Conservation (phyloP, 2,329 filamentous ascomycete species). For the Pseudopyrenochaeta lycopersici region DNA sequence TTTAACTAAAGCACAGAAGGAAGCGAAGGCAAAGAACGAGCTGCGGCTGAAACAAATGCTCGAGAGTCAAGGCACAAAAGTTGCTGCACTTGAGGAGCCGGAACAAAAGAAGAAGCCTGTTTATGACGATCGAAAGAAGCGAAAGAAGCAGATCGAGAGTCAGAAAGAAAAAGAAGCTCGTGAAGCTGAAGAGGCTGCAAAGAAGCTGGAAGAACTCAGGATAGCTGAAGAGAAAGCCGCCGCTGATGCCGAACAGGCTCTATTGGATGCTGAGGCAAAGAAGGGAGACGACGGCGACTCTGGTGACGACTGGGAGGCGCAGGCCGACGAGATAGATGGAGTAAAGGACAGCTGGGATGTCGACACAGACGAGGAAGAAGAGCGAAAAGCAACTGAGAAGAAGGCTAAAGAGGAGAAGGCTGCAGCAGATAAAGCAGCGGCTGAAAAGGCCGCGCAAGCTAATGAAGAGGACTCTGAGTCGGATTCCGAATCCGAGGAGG, state of each 20-base stretch:
- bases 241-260: conserved; percentile 72
- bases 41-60: conserved; percentile 86
- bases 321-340: conserved; percentile 75
- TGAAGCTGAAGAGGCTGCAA: conserved; percentile 64
- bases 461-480: conserved; percentile 29
- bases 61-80: conserved; percentile 74
- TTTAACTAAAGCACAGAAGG: conserved; percentile 84
- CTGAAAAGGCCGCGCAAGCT: conserved; percentile 28
- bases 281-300: conserved; percentile 71
- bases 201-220: conserved; percentile 64
- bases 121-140: conserved; percentile 80
- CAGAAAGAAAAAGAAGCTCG: conserved; percentile 54
- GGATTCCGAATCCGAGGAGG: conserved; percentile 51
- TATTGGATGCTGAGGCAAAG: conserved; percentile 67
- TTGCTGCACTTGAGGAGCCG: conserved; percentile 64
- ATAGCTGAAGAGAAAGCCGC: conserved; percentile 73
- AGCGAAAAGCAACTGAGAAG: conserved; percentile 49
- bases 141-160: conserved; percentile 71
- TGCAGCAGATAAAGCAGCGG: conserved; percentile 42
- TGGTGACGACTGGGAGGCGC: conserved; percentile 84
- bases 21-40: conserved; percentile 81
- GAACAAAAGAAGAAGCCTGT: conserved; percentile 82
- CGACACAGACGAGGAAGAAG: conserved; percentile 75
- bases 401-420: conserved; percentile 28
- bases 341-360: conserved; percentile 97